Evolutionary conservation across 345 rosid species (phyloP).

Genomic region (Hibiscus syriacus): DNA sequence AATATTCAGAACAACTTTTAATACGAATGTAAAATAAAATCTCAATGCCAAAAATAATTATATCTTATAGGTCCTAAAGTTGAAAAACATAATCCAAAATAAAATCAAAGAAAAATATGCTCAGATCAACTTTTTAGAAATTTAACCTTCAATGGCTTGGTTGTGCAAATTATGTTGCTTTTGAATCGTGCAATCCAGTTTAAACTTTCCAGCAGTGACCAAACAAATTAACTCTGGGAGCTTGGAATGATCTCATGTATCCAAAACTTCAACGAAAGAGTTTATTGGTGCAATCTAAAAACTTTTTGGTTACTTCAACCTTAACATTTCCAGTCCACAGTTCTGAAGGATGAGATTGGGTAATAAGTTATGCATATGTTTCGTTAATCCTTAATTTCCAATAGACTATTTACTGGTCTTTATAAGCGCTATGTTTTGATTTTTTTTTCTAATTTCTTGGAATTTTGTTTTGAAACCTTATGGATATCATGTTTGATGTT

Average conservation of each 20-base stretch:
- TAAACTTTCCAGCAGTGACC: too few relatives aligned
- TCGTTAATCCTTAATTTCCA: background rate
- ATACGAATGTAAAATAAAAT: background rate
- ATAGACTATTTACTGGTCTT: background rate
- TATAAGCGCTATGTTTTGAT: background rate
- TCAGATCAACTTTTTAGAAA: background rate
- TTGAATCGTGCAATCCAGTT: background rate
- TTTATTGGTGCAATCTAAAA: background rate
- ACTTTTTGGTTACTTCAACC: background rate
- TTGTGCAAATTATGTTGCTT: background rate
- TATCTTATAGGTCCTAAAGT: too few relatives aligned
- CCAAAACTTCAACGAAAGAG: too few relatives aligned
- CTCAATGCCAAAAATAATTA: background rate
- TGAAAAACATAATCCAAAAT: too few relatives aligned
- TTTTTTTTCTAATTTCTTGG: background rate
- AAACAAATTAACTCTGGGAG: too few relatives aligned
- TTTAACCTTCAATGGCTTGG: background rate
- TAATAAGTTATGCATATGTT: background rate
- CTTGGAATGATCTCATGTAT: too few relatives aligned
- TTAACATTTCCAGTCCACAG: background rate
- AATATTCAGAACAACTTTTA: background rate
- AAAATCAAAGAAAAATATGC: too few relatives aligned
- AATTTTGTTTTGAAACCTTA: background rate
- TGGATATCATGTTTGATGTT: conserved; percentile 1
- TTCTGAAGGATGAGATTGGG: background rate